A percentile compares a stretch with the other conserved stretches of the same genome.
phyloP scores from a whole-genome alignment of 176 grass and related monocot genomes.

The Paspalum vaginatum region DNA sequence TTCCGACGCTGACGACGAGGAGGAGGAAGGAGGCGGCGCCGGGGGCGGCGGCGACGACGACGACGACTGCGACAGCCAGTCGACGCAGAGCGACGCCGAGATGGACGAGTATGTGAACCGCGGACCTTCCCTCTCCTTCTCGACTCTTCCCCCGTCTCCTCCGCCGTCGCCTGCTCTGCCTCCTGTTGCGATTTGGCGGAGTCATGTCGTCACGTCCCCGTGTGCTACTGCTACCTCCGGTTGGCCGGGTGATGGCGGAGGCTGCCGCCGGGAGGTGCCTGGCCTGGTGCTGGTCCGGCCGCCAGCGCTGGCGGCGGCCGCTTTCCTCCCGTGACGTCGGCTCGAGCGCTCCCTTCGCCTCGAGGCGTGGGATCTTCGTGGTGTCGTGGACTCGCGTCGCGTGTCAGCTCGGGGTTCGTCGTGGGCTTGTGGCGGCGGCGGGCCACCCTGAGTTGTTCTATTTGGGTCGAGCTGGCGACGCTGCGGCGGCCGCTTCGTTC shows the following conservation, averaged over 20 bases:
- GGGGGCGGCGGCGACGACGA: slow-evolving; percentile 3
- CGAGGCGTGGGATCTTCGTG: slow-evolving; percentile 51
- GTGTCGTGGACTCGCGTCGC: slow-evolving; percentile 6
- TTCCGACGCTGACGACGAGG: slow-evolving; percentile 55
- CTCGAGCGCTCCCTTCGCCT: not conserved
- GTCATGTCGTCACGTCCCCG: slow-evolving; percentile 34
- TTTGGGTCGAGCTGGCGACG: not conserved
- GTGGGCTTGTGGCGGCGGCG: slow-evolving; percentile 1
- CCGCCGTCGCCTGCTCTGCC: slow-evolving; percentile 22
- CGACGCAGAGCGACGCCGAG: slow-evolving; percentile 49
- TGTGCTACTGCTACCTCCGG: not conserved
- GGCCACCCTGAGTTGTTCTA: slow-evolving; percentile 11
- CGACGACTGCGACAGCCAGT: slow-evolving; percentile 45
- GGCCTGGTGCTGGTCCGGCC: not conserved
- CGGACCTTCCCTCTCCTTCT: not conserved
- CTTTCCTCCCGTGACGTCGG: slow-evolving; percentile 24
- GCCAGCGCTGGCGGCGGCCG: not conserved
- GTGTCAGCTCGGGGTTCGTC: slow-evolving; percentile 6
- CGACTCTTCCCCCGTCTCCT: slow-evolving; percentile 9
- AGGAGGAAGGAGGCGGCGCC: slow-evolving; percentile 19
- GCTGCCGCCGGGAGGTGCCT: not conserved
- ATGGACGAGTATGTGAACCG: slow-evolving; percentile 51
- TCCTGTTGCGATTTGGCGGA: slow-evolving; percentile 40
- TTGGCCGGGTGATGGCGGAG: not conserved
- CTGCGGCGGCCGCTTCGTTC: not conserved